These are phyloP conservation scores for Fusarium annulatum DNA, from an alignment of 2,329 filamentous ascomycete genomes.

Conservation along the genomic window DNA sequence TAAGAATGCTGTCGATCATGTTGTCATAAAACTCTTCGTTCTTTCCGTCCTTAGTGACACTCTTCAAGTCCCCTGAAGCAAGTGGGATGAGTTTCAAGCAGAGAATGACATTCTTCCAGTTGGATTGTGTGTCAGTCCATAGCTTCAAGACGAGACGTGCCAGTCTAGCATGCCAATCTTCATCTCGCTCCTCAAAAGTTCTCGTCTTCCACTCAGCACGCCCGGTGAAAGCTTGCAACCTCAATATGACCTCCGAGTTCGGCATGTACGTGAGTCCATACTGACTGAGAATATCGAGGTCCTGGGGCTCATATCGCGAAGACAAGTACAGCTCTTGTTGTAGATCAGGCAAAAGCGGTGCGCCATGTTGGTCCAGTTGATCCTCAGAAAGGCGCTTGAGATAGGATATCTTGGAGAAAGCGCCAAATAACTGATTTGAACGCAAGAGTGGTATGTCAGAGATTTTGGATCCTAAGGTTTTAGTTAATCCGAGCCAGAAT, in stretches of 20 bases:
- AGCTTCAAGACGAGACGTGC: neutral
- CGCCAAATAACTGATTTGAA: neutral
- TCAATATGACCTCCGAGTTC: neutral
- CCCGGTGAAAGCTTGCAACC: neutral
- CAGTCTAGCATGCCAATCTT: neutral
- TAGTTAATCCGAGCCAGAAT: neutral
- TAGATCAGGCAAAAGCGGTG: neutral
- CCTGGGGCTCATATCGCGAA: rapidly evolving
- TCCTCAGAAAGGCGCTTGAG: neutral
- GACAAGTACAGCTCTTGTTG: neutral
- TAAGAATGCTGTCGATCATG: neutral
- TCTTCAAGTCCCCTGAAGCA: rapidly evolving
- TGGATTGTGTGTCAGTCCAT: rapidly evolving
- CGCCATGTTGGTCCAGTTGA: neutral
- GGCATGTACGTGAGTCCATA: neutral
- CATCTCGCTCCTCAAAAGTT: neutral
- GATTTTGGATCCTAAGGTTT: neutral
- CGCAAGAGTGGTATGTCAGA: neutral
- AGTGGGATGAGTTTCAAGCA: neutral
- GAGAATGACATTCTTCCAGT: neutral
- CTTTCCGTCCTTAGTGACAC: neutral
- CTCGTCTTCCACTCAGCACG: neutral
- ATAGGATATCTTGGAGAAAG: rapidly evolving
- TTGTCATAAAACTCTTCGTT: neutral
- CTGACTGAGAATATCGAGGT: neutral